Conservation (phyloP, 352 stramenopile species). For the Pythium coloratum region DNA sequence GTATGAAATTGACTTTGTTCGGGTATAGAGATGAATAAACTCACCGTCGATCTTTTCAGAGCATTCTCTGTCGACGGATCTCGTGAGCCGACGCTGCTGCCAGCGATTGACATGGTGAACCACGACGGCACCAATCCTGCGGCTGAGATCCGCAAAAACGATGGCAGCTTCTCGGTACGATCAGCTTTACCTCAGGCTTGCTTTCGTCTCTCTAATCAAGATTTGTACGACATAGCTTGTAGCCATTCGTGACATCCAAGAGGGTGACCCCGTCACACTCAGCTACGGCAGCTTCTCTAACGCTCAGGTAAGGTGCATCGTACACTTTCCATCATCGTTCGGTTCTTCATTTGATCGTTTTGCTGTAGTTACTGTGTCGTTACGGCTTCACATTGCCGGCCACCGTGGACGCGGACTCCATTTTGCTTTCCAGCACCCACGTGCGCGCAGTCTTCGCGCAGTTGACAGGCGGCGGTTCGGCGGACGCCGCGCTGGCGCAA, state of each 20-base stretch:
- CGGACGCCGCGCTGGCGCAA: constrained; percentile 28
- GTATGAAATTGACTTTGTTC: constrained; percentile 21
- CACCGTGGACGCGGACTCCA: constrained; percentile 43
- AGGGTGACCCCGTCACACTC: constrained; percentile 55
- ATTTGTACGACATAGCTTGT: constrained; percentile 34
- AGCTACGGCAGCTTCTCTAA: constrained; percentile 75
- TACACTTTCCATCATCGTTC: background rate
- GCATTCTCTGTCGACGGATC: constrained; percentile 29
- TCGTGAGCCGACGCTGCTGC: constrained; percentile 58
- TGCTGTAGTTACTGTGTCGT: constrained; percentile 52
- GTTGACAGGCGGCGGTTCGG: constrained; percentile 19
- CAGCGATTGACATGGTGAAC: constrained; percentile 83
- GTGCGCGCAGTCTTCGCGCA: constrained; percentile 39
- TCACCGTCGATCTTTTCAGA: constrained; percentile 21
- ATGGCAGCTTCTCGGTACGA: constrained; percentile 47
- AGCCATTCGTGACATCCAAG: constrained; percentile 43
- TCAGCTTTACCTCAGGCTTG: background rate
- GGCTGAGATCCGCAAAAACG: constrained; percentile 48
- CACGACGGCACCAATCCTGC: constrained; percentile 42
- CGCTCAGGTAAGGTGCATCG: constrained; percentile 45
- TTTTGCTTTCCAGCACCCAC: constrained; percentile 50
- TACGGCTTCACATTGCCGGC: constrained; percentile 67
- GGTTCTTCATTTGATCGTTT: background rate
- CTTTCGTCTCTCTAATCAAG: background rate
- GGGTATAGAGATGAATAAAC: background rate